phyloP scores from a whole-genome alignment of 306 rosid genomes.

The Trichosanthes truncata region DNA sequence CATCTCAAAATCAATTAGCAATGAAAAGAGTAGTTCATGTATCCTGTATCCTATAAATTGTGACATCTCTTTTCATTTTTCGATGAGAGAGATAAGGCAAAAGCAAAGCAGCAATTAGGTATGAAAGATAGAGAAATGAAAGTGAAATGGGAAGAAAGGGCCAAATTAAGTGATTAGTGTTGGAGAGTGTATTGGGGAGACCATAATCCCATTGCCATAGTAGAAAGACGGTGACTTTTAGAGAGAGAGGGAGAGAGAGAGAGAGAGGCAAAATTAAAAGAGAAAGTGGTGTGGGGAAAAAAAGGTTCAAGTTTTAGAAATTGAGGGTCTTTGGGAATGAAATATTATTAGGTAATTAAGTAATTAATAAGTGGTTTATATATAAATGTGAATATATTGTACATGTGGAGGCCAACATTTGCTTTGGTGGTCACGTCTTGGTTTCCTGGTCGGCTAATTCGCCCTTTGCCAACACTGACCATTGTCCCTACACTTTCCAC shows the following conservation, averaged over 20 bases:
- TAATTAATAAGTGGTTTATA: too few relatives aligned
- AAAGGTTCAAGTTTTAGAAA: neutral
- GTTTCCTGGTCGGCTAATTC: slow-evolving; percentile 49
- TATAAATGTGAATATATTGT: neutral
- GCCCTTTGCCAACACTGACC: slow-evolving; percentile 18
- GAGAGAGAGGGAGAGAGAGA: neutral
- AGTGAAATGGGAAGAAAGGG: neutral
- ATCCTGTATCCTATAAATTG: too few relatives aligned
- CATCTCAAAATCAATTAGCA: too few relatives aligned
- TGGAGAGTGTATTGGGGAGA: neutral
- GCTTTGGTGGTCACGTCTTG: slow-evolving; percentile 54
- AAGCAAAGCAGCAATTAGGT: neutral
- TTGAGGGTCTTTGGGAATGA: slow-evolving; percentile 34
- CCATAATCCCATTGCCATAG: neutral
- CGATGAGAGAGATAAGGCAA: too few relatives aligned
- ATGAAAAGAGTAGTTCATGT: too few relatives aligned
- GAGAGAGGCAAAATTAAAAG: neutral
- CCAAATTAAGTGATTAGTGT: neutral
- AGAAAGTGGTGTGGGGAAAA: neutral
- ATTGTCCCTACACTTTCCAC: neutral
- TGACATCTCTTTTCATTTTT: too few relatives aligned
- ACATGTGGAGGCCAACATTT: slow-evolving; percentile 30
- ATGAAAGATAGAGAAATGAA: neutral
- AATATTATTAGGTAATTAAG: neutral
- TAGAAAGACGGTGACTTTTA: neutral